A percentile compares a stretch with the other conserved stretches of the same genome.
Conservation (phyloP, 331 rosid species). For the Acacia concinna region DNA sequence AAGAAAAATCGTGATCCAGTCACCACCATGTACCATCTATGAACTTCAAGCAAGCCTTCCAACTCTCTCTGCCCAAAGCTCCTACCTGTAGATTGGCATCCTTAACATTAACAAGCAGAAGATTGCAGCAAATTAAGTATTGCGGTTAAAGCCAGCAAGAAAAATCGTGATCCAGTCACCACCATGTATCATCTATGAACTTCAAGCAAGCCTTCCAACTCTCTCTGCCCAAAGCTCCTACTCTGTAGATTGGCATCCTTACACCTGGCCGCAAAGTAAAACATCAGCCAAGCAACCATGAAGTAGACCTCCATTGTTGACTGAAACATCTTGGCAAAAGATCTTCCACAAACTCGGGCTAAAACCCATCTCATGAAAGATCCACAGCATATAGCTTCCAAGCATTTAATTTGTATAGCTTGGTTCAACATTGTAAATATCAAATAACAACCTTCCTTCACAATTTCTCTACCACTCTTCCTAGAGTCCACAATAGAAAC, state of each 20-base stretch:
- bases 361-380: slow-evolving; percentile 64
- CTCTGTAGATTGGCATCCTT: slow-evolving; percentile 70
- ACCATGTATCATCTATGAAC: slow-evolving; percentile 61
- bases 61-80: slow-evolving; percentile 78
- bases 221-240: slow-evolving; percentile 78
- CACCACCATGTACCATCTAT: slow-evolving; percentile 54
- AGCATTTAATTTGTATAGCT: slow-evolving; percentile 76
- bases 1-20: slow-evolving; percentile 32
- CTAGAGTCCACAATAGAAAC: slow-evolving; percentile 80
- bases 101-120: too few species aligned
- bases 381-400: slow-evolving; percentile 79
- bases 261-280: slow-evolving; percentile 75
- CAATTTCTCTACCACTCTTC: slow-evolving; percentile 83
- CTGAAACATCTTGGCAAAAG: slow-evolving; percentile 74
- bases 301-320: slow-evolving; percentile 88
- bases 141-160: slow-evolving; percentile 37
- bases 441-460: slow-evolving; percentile 88
- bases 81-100: slow-evolving; percentile 68
- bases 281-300: slow-evolving; percentile 89
- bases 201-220: slow-evolving; percentile 67
- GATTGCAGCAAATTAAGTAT: slow-evolving; percentile 47
- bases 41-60: slow-evolving; percentile 69
- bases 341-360: slow-evolving; percentile 50
- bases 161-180: slow-evolving; percentile 38
- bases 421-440: slow-evolving; percentile 68